Evolutionary conservation across 805 yeast genomes (phyloP).

Genomic region (Lipomyces oligophaga): DNA sequence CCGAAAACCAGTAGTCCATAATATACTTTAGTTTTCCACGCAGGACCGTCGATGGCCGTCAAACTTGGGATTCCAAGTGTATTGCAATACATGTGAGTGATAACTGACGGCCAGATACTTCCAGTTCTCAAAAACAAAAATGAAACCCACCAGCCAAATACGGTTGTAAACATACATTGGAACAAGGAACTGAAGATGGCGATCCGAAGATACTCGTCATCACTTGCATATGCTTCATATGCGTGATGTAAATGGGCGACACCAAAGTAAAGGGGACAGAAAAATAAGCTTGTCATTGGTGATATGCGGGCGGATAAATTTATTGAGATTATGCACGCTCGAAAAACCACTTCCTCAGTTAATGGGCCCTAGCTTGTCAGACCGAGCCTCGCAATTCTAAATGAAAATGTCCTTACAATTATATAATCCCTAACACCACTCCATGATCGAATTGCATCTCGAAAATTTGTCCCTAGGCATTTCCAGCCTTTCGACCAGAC

Average conservation of each 20-base stretch:
- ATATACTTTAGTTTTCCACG: slow-evolving; percentile 34
- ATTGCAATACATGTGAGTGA: slow-evolving; percentile 67
- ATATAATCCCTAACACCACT: slow-evolving; percentile 20
- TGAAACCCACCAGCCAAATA: slow-evolving; percentile 68
- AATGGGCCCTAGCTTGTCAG: slow-evolving; percentile 72
- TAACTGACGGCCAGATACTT: slow-evolving; percentile 53
- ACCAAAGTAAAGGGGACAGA: slow-evolving; percentile 66
- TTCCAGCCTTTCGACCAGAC: slow-evolving; percentile 30
- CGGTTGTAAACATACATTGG: slow-evolving; percentile 61
- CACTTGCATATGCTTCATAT: slow-evolving; percentile 42
- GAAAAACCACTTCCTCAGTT: slow-evolving; percentile 71
- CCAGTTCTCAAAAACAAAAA: slow-evolving; percentile 51
- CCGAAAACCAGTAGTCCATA: slow-evolving; percentile 49
- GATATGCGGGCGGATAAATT: slow-evolving; percentile 31
- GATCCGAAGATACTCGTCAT: slow-evolving; percentile 31
- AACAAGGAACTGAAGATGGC: slow-evolving; percentile 43
- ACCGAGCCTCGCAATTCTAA: no score
- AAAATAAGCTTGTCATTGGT: slow-evolving; percentile 34
- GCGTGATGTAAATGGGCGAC: slow-evolving; percentile 79
- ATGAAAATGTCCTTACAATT: no score
- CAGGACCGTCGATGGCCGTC: slow-evolving; percentile 12
- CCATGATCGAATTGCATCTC: slow-evolving; percentile 5
- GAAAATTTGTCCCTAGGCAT: background rate
- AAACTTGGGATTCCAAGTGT: slow-evolving; percentile 60
- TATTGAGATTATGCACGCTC: slow-evolving; percentile 45